A percentile compares a stretch with the other conserved stretches of the same genome.
Conservation (phyloP, 306 rosid genomes). For the Lithocarpus polystachyus region DNA sequence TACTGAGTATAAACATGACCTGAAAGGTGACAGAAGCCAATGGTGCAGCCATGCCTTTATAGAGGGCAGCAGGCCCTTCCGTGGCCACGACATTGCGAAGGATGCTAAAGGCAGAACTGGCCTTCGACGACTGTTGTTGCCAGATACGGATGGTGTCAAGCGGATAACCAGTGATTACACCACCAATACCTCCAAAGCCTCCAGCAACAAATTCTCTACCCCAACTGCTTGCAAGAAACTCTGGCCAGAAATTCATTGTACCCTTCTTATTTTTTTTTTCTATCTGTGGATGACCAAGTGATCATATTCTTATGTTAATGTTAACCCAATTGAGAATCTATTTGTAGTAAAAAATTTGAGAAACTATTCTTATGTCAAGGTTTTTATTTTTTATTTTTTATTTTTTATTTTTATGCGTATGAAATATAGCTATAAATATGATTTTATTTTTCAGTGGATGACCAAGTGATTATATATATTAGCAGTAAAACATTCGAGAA, state of each 20-base stretch:
- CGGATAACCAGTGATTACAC: slow-evolving; percentile 75
- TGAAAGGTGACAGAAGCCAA: slow-evolving; percentile 83
- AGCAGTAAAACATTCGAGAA: too few species aligned
- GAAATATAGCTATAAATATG: too few species aligned
- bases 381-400: too few species aligned
- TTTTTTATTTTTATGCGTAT: rapidly evolving
- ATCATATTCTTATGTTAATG: too few species aligned
- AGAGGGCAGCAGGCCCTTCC: slow-evolving; percentile 71
- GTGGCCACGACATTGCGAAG: slow-evolving; percentile 43
- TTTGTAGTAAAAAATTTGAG: too few species aligned
- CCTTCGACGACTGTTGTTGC: slow-evolving; percentile 44
- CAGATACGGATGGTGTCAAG: slow-evolving; percentile 70
- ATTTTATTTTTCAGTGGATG: too few species aligned
- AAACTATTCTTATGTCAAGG: too few species aligned
- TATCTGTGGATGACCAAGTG: too few species aligned
- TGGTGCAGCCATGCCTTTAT: slow-evolving; percentile 86
- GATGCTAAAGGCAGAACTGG: slow-evolving; percentile 57
- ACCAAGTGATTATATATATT: too few species aligned
- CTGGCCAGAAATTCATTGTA: slow-evolving; percentile 79
- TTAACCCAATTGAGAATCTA: too few species aligned
- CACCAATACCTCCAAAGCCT: slow-evolving; percentile 86
- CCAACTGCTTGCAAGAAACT: slow-evolving; percentile 70
- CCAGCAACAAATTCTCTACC: slow-evolving; percentile 92
- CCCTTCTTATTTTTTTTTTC: not conserved
- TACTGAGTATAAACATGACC: slow-evolving; percentile 33